Percentiles rank a stretch among this genome's conserved stretches.
Evolutionary conservation across 176 grass and related monocot genomes (phyloP).

Genomic region (Rhynchospora pubera): DNA sequence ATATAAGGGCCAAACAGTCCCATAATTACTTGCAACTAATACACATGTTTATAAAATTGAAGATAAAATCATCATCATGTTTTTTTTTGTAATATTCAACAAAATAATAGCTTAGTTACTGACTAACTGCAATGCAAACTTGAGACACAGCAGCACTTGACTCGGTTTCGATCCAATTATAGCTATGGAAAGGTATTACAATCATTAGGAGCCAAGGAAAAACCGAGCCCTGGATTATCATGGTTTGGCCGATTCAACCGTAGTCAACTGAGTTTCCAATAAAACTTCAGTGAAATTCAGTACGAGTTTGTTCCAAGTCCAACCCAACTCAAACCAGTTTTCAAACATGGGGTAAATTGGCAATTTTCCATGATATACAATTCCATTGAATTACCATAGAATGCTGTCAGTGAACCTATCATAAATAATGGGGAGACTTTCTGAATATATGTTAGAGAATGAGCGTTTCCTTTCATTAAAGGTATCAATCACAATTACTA

Average conservation of each 20-base stretch:
- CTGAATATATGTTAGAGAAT: background rate
- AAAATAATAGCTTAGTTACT: background rate
- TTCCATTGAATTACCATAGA: background rate
- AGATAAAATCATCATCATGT: background rate
- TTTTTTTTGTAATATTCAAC: background rate
- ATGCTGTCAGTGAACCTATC: background rate
- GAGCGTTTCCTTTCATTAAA: background rate
- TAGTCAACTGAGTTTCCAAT: background rate
- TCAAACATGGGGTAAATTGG: background rate
- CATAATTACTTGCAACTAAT: background rate
- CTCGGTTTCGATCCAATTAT: background rate
- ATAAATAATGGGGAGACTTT: constrained; percentile 6
- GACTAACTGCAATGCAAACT: background rate
- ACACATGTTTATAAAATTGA: background rate
- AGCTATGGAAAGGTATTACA: background rate
- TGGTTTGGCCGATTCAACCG: background rate
- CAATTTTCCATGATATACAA: constrained; percentile 13
- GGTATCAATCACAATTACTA: background rate
- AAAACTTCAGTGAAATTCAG: background rate
- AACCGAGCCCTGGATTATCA: background rate
- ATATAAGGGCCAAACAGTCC: background rate
- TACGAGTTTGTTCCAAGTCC: background rate
- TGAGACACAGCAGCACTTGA: background rate
- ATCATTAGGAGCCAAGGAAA: background rate
- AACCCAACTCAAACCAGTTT: background rate